phyloP scores from a whole-genome alignment of 1,284 basidiomycete species.

The Kalmanozyma brasiliensis region DNA sequence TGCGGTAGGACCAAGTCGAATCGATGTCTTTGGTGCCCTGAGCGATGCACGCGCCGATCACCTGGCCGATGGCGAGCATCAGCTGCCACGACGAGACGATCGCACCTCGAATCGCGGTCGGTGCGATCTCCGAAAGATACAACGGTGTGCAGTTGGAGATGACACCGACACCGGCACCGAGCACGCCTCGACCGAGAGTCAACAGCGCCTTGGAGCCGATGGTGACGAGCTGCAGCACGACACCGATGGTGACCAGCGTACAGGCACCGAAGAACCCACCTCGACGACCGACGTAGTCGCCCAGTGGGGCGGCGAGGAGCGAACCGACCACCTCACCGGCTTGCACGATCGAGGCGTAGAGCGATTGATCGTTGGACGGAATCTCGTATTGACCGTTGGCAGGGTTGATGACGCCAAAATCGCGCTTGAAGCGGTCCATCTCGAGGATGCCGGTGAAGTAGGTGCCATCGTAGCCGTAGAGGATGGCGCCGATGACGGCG shows the following conservation, averaged over 20 bases:
- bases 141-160: conserved; percentile 68
- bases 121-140: conserved; percentile 70
- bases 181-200: conserved; percentile 69
- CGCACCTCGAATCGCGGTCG: conserved; percentile 69
- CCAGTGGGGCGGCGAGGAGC: conserved; percentile 69
- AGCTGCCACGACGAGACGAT: conserved; percentile 70
- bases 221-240: conserved; percentile 69
- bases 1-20: conserved; percentile 60
- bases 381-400: conserved; percentile 48
- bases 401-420: conserved; percentile 60
- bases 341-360: conserved; percentile 69
- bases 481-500: conserved; percentile 62
- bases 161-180: conserved; percentile 69
- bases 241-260: conserved; percentile 67
- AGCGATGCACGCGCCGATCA: conserved; percentile 70
- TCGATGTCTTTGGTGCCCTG: conserved; percentile 63
- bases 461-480: conserved; percentile 69
- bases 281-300: conserved; percentile 69
- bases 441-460: conserved; percentile 67
- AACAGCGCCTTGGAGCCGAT: conserved; percentile 67
- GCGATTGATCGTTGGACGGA: conserved; percentile 56
- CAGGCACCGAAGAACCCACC: conserved; percentile 68
- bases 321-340: conserved; percentile 70
- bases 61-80: conserved; percentile 70
- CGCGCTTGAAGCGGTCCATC: conserved; percentile 59